Evolutionary conservation across 2,329 filamentous ascomycete species (phyloP).

Genomic region (Clarireedia monteithiana): DNA sequence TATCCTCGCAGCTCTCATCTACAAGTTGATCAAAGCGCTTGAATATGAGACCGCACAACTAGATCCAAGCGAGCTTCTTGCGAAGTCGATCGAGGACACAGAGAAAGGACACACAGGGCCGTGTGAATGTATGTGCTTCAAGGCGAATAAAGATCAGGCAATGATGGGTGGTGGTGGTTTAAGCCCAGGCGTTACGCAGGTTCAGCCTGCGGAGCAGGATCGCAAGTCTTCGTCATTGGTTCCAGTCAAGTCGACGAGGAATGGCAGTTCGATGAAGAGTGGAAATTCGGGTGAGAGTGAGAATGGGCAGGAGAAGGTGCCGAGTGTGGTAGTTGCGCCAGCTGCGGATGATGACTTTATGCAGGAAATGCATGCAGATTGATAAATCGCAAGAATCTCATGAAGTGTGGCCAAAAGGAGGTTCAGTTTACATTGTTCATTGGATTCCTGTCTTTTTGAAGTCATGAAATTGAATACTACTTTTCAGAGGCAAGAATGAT

Average conservation of each 20-base stretch:
- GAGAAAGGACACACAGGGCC: slow-evolving; percentile 8
- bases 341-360: slow-evolving; percentile 1
- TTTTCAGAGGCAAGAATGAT: too few species aligned
- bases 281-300: background rate
- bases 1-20: slow-evolving; percentile 41
- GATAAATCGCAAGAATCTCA: background rate
- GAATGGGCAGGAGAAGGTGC: background rate
- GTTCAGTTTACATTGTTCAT: background rate
- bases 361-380: slow-evolving; percentile 6
- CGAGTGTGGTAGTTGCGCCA: background rate
- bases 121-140: slow-evolving; percentile 9
- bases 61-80: background rate
- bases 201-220: background rate
- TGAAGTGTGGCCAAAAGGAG: background rate
- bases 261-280: background rate
- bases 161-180: background rate
- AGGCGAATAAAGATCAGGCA: background rate
- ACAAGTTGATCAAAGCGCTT: slow-evolving; percentile 42
- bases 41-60: slow-evolving; percentile 38
- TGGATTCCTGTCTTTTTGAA: background rate
- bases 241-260: background rate
- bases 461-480: background rate
- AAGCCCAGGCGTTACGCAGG: background rate
- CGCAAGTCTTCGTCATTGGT: background rate
- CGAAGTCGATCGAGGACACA: background rate